Conservation (phyloP, 2,329 filamentous ascomycete genomes). For the Pestalotiopsis sp. region DNA sequence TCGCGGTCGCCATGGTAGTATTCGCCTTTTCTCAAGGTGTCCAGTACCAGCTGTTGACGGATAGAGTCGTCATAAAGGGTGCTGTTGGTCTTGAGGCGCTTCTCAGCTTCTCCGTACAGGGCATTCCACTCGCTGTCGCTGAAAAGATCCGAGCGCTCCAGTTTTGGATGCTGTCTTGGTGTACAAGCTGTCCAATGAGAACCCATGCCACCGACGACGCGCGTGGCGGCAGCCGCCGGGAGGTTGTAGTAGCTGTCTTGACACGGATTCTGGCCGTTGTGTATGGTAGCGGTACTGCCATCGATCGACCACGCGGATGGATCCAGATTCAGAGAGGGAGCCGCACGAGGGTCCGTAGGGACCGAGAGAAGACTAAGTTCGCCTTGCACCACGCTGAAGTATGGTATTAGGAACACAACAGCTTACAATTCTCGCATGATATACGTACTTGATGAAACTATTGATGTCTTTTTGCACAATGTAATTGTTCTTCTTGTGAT, state of each 20-base stretch:
- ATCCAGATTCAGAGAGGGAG: not conserved
- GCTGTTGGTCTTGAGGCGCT: slow-evolving; percentile 1
- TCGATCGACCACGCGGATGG: slow-evolving; percentile 1
- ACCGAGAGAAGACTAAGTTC: slow-evolving; percentile 16
- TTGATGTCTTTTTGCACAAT: slow-evolving; percentile 23
- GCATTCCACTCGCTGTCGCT: slow-evolving; percentile 17
- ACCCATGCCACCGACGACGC: slow-evolving; percentile 27
- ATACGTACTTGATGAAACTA: slow-evolving; percentile 24
- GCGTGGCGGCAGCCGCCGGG: slow-evolving; percentile 21
- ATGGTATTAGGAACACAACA: not conserved
- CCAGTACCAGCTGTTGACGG: not conserved
- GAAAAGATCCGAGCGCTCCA: slow-evolving; percentile 22
- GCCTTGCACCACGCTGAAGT: slow-evolving; percentile 11
- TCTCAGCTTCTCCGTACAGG: not conserved
- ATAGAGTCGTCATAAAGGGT: not conserved
- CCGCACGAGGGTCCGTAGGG: not conserved
- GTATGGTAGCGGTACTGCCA: not conserved
- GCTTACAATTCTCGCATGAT: not conserved
- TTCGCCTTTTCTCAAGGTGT: not conserved
- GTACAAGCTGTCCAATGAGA: slow-evolving; percentile 28
- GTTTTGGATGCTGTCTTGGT: slow-evolving; percentile 10
- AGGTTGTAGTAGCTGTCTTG: slow-evolving; percentile 17
- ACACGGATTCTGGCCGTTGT: slow-evolving; percentile 14
- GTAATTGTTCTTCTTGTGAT: slow-evolving; percentile 27
- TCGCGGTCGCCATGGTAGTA: not conserved